Evolutionary conservation across 176 grass and related monocot genomes (phyloP).

Genomic region (Aegilops tauschii): DNA sequence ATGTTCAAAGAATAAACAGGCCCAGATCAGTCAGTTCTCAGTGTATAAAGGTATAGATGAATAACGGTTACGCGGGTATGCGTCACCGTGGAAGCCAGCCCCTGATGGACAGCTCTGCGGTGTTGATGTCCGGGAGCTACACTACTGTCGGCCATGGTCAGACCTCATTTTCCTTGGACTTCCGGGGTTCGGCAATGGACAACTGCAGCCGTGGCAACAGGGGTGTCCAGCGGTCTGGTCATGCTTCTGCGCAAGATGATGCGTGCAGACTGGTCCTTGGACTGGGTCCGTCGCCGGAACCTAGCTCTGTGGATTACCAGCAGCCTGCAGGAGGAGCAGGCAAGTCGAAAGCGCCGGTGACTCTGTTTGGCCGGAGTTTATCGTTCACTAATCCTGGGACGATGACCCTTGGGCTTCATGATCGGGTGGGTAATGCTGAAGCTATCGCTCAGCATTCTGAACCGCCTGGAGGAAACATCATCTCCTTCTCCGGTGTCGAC

Average conservation of each 20-base stretch:
- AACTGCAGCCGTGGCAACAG: conserved; percentile 2
- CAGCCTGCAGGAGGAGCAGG: not conserved
- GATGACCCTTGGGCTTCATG: conserved; percentile 38
- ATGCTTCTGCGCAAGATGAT: conserved; percentile 43
- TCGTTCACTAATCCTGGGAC: conserved; percentile 39
- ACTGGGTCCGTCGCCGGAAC: conserved; percentile 41
- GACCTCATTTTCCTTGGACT: conserved; percentile 37
- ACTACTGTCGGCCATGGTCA: not conserved
- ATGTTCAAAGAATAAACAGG: not conserved
- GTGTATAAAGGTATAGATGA: conserved; percentile 13
- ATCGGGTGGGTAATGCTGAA: not conserved
- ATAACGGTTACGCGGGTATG: conserved; percentile 21
- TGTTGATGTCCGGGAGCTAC: conserved; percentile 17
- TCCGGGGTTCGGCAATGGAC: conserved; percentile 15
- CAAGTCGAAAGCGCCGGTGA: conserved; percentile 37
- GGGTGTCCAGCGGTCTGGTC: not conserved
- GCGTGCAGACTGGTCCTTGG: conserved; percentile 62
- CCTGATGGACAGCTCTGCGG: conserved; percentile 23
- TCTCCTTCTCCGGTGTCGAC: conserved; percentile 40
- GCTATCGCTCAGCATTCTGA: not conserved
- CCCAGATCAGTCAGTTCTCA: not conserved
- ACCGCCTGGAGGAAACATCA: conserved; percentile 23
- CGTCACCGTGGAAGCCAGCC: conserved; percentile 13
- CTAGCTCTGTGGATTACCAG: not conserved
- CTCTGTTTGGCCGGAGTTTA: conserved; percentile 46